Evolutionary conservation across 805 yeast genomes (phyloP).

Genomic region (Allodekkera sacchari): DNA sequence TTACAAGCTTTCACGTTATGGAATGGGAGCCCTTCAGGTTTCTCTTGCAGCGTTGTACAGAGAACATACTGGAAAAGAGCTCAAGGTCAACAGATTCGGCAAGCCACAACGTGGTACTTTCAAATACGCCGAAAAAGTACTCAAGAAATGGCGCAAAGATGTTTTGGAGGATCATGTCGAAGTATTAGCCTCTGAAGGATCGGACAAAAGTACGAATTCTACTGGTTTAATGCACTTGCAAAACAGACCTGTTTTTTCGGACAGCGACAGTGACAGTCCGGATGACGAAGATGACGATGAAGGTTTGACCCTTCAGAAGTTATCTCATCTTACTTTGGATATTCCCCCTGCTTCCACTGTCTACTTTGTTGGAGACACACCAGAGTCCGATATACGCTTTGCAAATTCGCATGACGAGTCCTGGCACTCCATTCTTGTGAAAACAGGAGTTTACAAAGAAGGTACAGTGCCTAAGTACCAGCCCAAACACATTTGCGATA

Average conservation of each 20-base stretch:
- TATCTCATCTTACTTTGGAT: constrained; percentile 38
- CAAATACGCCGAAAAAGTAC: constrained; percentile 71
- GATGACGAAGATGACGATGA: constrained; percentile 32
- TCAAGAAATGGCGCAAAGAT: constrained; percentile 70
- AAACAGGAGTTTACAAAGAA: constrained; percentile 80
- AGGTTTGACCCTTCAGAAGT: constrained; percentile 37
- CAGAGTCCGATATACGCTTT: constrained; percentile 81
- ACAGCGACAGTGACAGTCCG: constrained; percentile 31
- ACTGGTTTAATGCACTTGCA: too few species aligned
- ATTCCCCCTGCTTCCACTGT: constrained; percentile 82
- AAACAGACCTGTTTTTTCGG: constrained; percentile 14
- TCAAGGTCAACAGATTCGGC: constrained; percentile 77
- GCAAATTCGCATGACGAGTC: constrained; percentile 80
- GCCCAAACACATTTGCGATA: constrained; percentile 66
- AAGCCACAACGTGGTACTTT: constrained; percentile 87
- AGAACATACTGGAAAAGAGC: constrained; percentile 76
- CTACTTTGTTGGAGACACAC: constrained; percentile 85
- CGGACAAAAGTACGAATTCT: constrained; percentile 7
- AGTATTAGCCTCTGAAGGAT: constrained; percentile 21
- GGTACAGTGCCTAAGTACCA: constrained; percentile 72
- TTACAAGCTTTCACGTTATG: constrained; percentile 73
- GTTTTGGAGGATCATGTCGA: constrained; percentile 68
- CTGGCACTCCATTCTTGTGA: constrained; percentile 79
- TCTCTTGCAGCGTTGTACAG: constrained; percentile 78
- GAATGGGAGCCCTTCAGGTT: constrained; percentile 92